Percentiles rank a stretch among this genome's conserved stretches.
Evolutionary conservation across 192 early-diverging fungal species (phyloP).

Genomic region (Coemansia sp.): DNA sequence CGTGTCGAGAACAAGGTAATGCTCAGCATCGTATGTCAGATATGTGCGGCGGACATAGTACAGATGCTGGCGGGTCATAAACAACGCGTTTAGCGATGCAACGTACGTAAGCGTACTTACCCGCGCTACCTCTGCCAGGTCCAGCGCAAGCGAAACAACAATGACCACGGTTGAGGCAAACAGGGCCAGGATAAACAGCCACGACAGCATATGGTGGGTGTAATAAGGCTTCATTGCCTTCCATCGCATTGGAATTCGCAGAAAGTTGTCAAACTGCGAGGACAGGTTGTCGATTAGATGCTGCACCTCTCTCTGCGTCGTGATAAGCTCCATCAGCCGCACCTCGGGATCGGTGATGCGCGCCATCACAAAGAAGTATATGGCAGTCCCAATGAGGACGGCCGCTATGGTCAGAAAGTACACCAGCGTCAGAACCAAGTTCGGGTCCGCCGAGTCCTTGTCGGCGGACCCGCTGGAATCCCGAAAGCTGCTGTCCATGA

Average conservation of each 20-base stretch:
- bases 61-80: slow-evolving; percentile 57
- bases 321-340: slow-evolving; percentile 58
- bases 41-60: slow-evolving; percentile 55
- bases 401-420: slow-evolving; percentile 59
- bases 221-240: slow-evolving; percentile 54
- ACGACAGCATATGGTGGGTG: slow-evolving; percentile 53
- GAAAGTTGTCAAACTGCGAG: slow-evolving; percentile 54
- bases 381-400: slow-evolving; percentile 49
- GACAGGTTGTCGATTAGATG: slow-evolving; percentile 61
- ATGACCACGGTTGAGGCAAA: slow-evolving; percentile 30
- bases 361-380: slow-evolving; percentile 59
- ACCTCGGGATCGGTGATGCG: slow-evolving; percentile 56
- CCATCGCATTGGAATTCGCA: slow-evolving; percentile 55
- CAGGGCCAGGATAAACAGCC: slow-evolving; percentile 47
- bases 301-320: slow-evolving; percentile 61
- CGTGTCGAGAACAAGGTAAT: slow-evolving; percentile 51
- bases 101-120: slow-evolving; percentile 47
- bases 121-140: slow-evolving; percentile 38
- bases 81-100: slow-evolving; percentile 50
- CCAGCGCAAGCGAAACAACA: slow-evolving; percentile 31
- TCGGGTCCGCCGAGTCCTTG: slow-evolving; percentile 34
- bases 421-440: slow-evolving; percentile 47
- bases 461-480: background rate
- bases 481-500: slow-evolving; percentile 6
- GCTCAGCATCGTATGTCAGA: slow-evolving; percentile 46